A percentile compares a stretch with the other conserved stretches of the same genome.
phyloP scores from a whole-genome alignment of 257 asterid species.

The Solanum chaucha region DNA sequence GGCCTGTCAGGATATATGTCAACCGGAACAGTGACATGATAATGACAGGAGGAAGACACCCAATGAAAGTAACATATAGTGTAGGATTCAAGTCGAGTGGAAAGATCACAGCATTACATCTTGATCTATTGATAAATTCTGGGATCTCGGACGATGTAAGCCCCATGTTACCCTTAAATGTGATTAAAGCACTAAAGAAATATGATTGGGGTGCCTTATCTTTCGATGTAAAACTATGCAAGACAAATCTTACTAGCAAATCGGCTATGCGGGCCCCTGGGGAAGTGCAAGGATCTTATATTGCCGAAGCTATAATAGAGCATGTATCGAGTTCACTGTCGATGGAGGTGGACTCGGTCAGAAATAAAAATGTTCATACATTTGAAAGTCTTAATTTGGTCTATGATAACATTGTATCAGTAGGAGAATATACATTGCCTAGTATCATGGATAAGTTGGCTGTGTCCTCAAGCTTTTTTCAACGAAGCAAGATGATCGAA shows the following conservation, averaged over 20 bases:
- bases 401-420: conserved; percentile 24
- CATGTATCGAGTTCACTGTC: conserved; percentile 42
- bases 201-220: conserved; percentile 67
- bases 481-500: conserved; percentile 21
- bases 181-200: conserved; percentile 38
- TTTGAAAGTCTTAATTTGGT: conserved; percentile 39
- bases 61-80: conserved; percentile 57
- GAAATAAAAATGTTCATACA: conserved; percentile 45
- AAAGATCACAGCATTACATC: conserved; percentile 62
- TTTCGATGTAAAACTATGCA: conserved; percentile 54
- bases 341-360: conserved; percentile 38
- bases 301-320: conserved; percentile 66
- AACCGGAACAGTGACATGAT: conserved; percentile 65
- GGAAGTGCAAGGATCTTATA: conserved; percentile 60
- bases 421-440: conserved; percentile 41
- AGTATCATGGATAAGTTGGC: conserved; percentile 54
- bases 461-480: conserved; percentile 21
- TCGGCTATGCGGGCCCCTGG: conserved; percentile 79
- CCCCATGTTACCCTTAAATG: conserved; percentile 31
- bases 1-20: conserved; percentile 55
- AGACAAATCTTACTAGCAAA: conserved; percentile 56
- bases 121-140: conserved; percentile 50
- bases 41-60: conserved; percentile 71
- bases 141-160: conserved; percentile 48
- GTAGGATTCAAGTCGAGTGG: conserved; percentile 63